A percentile compares a stretch with the other conserved stretches of the same genome.
Evolutionary conservation across 2,329 filamentous ascomycete species (phyloP).

Genomic region (Diaporthe destruens): DNA sequence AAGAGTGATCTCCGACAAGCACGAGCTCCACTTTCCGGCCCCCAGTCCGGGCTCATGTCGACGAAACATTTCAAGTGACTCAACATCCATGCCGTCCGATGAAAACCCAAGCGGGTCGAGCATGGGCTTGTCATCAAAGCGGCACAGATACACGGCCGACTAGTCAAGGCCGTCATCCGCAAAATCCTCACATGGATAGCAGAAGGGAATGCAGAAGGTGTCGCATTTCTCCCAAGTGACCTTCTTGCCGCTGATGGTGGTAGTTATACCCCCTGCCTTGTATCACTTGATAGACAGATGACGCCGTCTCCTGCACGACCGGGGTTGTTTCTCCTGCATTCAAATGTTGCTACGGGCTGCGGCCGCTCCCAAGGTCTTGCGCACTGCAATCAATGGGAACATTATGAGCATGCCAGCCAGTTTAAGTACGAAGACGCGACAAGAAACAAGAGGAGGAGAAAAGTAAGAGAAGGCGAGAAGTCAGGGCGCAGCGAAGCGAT

Average conservation of each 20-base stretch:
- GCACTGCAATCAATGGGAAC: constrained; percentile 49
- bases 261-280: constrained; percentile 56
- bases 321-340: constrained; percentile 53
- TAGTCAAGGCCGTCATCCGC: constrained; percentile 47
- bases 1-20: neutral
- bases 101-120: constrained; percentile 63
- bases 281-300: constrained; percentile 66
- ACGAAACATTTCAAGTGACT: constrained; percentile 50
- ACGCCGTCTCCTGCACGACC: constrained; percentile 61
- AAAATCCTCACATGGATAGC: constrained; percentile 63
- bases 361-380: constrained; percentile 59
- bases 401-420: neutral
- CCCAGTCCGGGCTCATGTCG: constrained; percentile 31
- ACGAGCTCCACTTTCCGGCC: neutral
- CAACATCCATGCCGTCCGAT: constrained; percentile 55
- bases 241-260: constrained; percentile 53
- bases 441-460: neutral
- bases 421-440: neutral
- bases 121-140: constrained; percentile 69
- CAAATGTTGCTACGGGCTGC: constrained; percentile 63
- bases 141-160: constrained; percentile 61
- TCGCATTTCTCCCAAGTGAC: constrained; percentile 63
- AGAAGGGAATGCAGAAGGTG: constrained; percentile 67
- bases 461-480: neutral
- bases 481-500: constrained; percentile 12